Percentiles rank a stretch among this genome's conserved stretches.
Evolutionary conservation across 169 alveolate species (phyloP).

Genomic region (Plasmodium relictum): DNA sequence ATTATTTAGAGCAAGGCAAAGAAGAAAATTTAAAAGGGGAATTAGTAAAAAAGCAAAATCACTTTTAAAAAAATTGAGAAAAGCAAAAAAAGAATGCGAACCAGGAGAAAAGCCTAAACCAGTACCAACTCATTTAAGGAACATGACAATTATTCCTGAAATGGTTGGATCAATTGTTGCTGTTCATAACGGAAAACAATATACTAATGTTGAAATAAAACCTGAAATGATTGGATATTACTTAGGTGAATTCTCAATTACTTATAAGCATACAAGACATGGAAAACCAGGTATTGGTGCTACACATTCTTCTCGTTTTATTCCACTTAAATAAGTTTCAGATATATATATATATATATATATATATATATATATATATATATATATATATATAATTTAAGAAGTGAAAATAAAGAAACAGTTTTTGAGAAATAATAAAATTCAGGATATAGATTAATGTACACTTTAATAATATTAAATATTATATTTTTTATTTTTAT

Average conservation of each 20-base stretch:
- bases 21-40: conserved; percentile 95
- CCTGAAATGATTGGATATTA: conserved; percentile 99
- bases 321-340: conserved; percentile 91
- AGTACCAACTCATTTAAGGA: conserved; percentile 96
- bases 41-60: conserved; percentile 92
- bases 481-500: neutral
- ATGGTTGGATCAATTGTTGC: conserved; percentile 99
- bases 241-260: conserved; percentile 98
- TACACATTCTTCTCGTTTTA: conserved; percentile 95
- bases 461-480: neutral
- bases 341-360: neutral
- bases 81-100: conserved; percentile 93
- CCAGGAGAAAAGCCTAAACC: conserved; percentile 96
- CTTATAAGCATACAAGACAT: conserved; percentile 99
- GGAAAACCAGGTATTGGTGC: conserved; percentile 99
- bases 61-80: conserved; percentile 95
- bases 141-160: conserved; percentile 96
- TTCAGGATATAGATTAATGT: neutral
- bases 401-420: no score
- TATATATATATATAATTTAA: neutral
- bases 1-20: conserved; percentile 96
- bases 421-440: no score
- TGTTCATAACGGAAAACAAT: conserved; percentile 98
- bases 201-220: conserved; percentile 97
- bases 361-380: neutral